These are phyloP conservation scores for Thinopyrum elongatum DNA, from an alignment of 176 grass and related monocot species.

Conservation along the genomic window DNA sequence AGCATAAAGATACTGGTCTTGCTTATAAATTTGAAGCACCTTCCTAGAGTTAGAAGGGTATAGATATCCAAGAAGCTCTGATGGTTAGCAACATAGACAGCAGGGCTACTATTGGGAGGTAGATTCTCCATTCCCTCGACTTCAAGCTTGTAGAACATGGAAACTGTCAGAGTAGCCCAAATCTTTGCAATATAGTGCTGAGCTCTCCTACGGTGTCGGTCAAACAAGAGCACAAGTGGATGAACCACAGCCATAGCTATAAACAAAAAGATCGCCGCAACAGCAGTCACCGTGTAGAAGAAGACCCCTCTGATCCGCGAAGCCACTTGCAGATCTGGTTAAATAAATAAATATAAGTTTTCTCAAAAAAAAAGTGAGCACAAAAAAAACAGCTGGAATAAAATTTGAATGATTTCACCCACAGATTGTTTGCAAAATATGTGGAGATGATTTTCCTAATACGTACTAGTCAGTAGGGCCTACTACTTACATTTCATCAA, in stretches of 20 bases:
- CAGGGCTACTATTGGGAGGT: conserved; percentile 56
- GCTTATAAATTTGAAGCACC: conserved; percentile 98
- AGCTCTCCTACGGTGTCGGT: conserved; percentile 60
- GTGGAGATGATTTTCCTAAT: not conserved
- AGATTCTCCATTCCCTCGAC: conserved; percentile 88
- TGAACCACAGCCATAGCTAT: conserved; percentile 70
- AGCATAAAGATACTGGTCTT: conserved; percentile 94
- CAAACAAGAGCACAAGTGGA: conserved; percentile 74
- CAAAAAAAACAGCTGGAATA: not conserved
- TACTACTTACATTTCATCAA: not conserved
- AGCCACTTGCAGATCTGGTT: conserved; percentile 58
- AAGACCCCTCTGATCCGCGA: conserved; percentile 69
- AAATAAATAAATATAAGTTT: conserved; percentile 27
- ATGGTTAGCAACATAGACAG: conserved; percentile 93
- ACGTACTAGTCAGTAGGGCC: not conserved
- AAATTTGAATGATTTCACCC: not conserved
- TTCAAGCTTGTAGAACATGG: conserved; percentile 89
- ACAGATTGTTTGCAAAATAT: not conserved
- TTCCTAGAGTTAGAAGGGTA: conserved; percentile 75
- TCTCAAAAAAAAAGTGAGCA: not conserved
- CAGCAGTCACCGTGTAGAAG: conserved; percentile 76
- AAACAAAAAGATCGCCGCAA: conserved; percentile 66
- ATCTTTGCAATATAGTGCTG: conserved; percentile 80
- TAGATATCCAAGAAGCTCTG: conserved; percentile 98
- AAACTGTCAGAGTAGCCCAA: conserved; percentile 80